A percentile compares a stretch with the other conserved stretches of the same genome.
Conservation (phyloP, 768 basidiomycete genomes). For the Leccinum arenicola region DNA sequence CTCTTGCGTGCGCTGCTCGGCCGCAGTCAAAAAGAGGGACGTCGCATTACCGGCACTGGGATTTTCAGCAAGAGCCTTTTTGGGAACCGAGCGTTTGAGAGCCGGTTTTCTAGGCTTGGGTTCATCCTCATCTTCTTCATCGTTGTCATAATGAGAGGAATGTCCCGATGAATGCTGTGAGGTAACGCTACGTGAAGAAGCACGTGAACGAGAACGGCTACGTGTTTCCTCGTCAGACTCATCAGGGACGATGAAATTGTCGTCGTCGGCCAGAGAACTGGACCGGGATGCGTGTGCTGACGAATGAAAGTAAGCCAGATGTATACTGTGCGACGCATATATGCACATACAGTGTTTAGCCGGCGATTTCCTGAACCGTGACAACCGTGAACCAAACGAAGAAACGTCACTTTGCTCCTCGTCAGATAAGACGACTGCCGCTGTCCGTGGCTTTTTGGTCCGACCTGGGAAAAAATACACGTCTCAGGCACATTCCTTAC, state of each 20-base stretch:
- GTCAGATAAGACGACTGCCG: slow-evolving; percentile 44
- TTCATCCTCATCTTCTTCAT: slow-evolving; percentile 34
- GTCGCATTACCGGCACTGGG: slow-evolving; percentile 30
- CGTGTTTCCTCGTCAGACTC: slow-evolving; percentile 57
- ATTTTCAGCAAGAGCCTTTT: slow-evolving; percentile 29
- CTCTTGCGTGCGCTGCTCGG: slow-evolving; percentile 70
- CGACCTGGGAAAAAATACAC: slow-evolving; percentile 34
- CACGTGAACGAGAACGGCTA: slow-evolving; percentile 49
- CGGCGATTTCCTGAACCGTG: slow-evolving; percentile 65
- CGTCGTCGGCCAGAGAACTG: slow-evolving; percentile 54
- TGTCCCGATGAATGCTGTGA: slow-evolving; percentile 35
- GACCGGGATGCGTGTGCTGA: slow-evolving; percentile 41
- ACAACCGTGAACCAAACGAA: slow-evolving; percentile 59
- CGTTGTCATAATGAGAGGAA: slow-evolving; percentile 36
- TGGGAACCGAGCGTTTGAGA: slow-evolving; percentile 31
- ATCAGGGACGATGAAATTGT: slow-evolving; percentile 69
- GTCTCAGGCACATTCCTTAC: slow-evolving; percentile 1
- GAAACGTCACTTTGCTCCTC: slow-evolving; percentile 40
- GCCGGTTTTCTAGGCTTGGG: slow-evolving; percentile 38
- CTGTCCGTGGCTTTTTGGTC: slow-evolving; percentile 61
- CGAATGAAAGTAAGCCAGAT: slow-evolving; percentile 7
- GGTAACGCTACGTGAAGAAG: slow-evolving; percentile 40
- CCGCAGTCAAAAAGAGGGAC: slow-evolving; percentile 71
- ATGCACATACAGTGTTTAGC: slow-evolving; percentile 45
- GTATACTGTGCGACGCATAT: background rate